Base-by-base conservation (phyloP, 1,139 yeast genomes). In the Arxiozyma slooffiae region DNA sequence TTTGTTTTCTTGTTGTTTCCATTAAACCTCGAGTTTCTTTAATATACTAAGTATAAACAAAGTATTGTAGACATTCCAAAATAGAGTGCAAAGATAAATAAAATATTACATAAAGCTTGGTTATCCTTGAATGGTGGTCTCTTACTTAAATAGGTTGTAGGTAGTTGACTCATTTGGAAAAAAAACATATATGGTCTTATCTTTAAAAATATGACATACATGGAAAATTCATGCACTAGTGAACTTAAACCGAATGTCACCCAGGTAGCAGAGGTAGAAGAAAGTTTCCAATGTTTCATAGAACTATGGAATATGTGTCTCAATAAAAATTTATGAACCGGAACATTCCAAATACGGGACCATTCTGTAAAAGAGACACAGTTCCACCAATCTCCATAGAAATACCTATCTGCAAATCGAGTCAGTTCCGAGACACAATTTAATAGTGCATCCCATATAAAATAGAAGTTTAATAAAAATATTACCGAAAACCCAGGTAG, bases 331-430 rank as follows among this genome's bases (percentile, higher is more conserved):
- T 80, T 78, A 66, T 90, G 96, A n/a, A 90, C 96, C 0, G 96
- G 96, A 4, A 79, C 76, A 65, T 90, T 89, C 97, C 97, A 90
- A 55, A 85, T 80, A 56, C 96, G 76, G 7, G 96, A 84, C 69
- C 85, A 90, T 64, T 87, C 89, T 47, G 85, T 85, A 94, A 95
- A 90, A 47, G 87, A 84, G 36, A 83, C 78, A 55, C 92, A 84
- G 58, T 89, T 85, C 96, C 96, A 89, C 97, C 97, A 89, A 37
- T 87, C 85, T 2, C 94, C 92, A 61, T 89, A 89, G 65, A 89
- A 89, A 57, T 83, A 85, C 42, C 97, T 77, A 64, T 89, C 96
- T 1, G 87, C 95, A 68, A 81, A 89, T 48, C 74, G 61, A 23
- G 92, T 82, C 38, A 89, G 70, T 64, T 89, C 97, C 0, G 95